These are phyloP conservation scores for Aspergillus indologenus DNA, from an alignment of 495 filamentous ascomycete species.

Conservation along the genomic window DNA sequence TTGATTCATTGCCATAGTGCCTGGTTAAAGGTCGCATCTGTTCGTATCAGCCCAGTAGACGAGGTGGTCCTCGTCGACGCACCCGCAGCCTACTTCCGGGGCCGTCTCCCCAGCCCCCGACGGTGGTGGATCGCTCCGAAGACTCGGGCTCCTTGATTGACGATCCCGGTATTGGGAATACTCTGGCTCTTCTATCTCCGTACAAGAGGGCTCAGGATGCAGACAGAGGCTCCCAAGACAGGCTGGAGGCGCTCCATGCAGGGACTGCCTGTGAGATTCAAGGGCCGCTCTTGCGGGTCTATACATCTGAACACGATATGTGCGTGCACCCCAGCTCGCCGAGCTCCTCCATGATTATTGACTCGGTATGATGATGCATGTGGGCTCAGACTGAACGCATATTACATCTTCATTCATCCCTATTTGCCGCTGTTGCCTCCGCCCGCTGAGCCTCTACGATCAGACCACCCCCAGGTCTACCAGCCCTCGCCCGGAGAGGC, in stretches of 20 bases:
- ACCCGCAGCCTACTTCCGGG: background rate
- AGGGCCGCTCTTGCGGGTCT: conserved; percentile 10
- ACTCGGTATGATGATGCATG: background rate
- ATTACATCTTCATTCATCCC: conserved; percentile 48
- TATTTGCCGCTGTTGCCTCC: conserved; percentile 47
- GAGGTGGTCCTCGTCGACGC: conserved; percentile 36
- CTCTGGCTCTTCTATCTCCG: conserved; percentile 7
- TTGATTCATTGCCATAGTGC: too few species aligned
- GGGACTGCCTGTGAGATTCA: background rate
- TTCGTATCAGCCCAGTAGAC: conserved; percentile 39
- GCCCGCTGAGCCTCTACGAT: conserved; percentile 23
- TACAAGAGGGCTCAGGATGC: conserved; percentile 1
- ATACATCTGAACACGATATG: conserved; percentile 18
- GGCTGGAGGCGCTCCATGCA: background rate
- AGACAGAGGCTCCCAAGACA: background rate
- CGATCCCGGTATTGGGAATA: conserved; percentile 3
- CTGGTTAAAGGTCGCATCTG: conserved; percentile 35
- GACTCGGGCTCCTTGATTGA: background rate
- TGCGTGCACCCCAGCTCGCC: conserved; percentile 12
- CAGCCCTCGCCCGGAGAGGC: conserved; percentile 6
- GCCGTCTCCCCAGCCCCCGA: background rate
- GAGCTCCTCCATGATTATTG: background rate
- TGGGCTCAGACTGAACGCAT: conserved; percentile 39
- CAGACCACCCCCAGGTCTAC: conserved; percentile 28
- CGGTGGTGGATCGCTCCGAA: background rate